Percentiles rank a stretch among this genome's conserved stretches.
Conservation (phyloP, 345 rosid species). For the Excoecaria cochinchinensis region DNA sequence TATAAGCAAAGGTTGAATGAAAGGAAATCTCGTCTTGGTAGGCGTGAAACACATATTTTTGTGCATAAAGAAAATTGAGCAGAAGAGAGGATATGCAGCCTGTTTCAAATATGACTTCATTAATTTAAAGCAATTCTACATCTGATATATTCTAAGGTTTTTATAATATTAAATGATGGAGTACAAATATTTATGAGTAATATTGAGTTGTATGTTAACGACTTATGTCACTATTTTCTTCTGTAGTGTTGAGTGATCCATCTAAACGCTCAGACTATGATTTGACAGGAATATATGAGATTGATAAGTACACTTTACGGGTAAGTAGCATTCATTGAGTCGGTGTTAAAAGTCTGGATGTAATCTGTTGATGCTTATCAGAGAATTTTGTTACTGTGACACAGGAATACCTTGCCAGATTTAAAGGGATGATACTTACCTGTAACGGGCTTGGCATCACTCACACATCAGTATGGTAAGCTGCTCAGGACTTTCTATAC, state of each 20-base stretch:
- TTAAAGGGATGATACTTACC: constrained; percentile 88
- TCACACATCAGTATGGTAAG: constrained; percentile 60
- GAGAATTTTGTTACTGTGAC: constrained; percentile 14
- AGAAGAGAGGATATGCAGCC: background rate
- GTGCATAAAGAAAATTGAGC: background rate
- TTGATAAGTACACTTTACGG: constrained; percentile 72
- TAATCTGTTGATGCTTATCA: constrained; percentile 10
- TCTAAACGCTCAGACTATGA: constrained; percentile 73
- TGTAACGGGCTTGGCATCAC: constrained; percentile 88
- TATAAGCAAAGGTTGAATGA: background rate
- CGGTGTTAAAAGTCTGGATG: background rate
- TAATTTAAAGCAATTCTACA: background rate
- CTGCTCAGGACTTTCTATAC: constrained; percentile 7
- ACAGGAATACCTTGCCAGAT: constrained; percentile 86
- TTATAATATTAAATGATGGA: background rate
- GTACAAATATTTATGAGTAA: background rate
- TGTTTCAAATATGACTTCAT: background rate
- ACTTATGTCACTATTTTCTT: constrained; percentile 12
- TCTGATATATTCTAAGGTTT: background rate
- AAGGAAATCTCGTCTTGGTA: background rate
- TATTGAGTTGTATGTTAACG: background rate
- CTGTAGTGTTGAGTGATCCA: constrained; percentile 76
- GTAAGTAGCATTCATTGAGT: constrained; percentile 6
- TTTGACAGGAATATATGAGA: constrained; percentile 69
- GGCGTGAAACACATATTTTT: background rate